A percentile compares a stretch with the other conserved stretches of the same genome.
These are phyloP conservation scores for Panaeolus papilionaceus DNA, from an alignment of 768 basidiomycete species.

Conservation along the genomic window DNA sequence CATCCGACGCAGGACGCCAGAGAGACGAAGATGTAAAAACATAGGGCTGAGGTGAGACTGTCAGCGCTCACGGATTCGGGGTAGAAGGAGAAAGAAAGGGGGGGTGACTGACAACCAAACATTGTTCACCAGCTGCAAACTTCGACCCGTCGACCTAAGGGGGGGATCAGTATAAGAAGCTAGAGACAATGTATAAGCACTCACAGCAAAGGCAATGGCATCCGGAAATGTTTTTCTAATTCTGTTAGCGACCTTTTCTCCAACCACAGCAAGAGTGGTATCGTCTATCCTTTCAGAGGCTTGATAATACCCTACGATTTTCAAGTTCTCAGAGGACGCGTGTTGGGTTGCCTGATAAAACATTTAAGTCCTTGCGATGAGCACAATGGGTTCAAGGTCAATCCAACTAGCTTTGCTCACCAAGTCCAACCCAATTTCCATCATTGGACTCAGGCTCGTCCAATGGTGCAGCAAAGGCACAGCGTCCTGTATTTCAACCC, in stretches of 20 bases:
- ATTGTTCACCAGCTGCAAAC: slow-evolving; percentile 56
- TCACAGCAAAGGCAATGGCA: slow-evolving; percentile 74
- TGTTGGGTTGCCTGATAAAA: slow-evolving; percentile 54
- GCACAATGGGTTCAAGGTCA: not conserved
- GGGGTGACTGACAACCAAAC: slow-evolving; percentile 57
- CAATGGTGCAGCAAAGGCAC: slow-evolving; percentile 86
- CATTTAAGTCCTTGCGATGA: not conserved
- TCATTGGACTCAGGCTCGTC: slow-evolving; percentile 85
- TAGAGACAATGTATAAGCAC: slow-evolving; percentile 30
- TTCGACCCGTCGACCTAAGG: slow-evolving; percentile 65
- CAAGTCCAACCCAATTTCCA: slow-evolving; percentile 84
- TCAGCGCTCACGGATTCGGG: not conserved
- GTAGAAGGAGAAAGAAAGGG: not conserved
- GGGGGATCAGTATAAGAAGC: slow-evolving; percentile 19
- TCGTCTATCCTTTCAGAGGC: slow-evolving; percentile 72
- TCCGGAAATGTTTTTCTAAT: slow-evolving; percentile 60
- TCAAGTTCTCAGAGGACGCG: slow-evolving; percentile 57
- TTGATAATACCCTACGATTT: slow-evolving; percentile 78
- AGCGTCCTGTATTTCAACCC: slow-evolving; percentile 63
- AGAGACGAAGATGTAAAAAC: slow-evolving; percentile 42
- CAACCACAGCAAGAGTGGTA: slow-evolving; percentile 64
- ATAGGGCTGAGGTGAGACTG: slow-evolving; percentile 52
- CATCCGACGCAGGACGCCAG: slow-evolving; percentile 55
- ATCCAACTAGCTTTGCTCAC: slow-evolving; percentile 44
- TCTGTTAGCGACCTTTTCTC: slow-evolving; percentile 65